Evolutionary conservation across 1,139 yeast species (phyloP).

Genomic region (Candida sp.): DNA sequence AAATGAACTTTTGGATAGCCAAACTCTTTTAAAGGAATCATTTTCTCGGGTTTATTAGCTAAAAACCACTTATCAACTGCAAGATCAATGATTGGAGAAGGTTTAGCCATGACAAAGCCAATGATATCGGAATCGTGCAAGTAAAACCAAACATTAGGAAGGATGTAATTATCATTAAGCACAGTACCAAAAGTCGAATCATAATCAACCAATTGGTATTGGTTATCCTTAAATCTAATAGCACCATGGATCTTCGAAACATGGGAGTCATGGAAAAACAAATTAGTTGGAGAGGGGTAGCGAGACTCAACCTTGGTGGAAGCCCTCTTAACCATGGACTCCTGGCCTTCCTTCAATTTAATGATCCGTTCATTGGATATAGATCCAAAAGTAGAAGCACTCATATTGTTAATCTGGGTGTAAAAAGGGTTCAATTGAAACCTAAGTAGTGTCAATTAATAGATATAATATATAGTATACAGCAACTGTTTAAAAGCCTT

Average conservation of each 20-base stretch:
- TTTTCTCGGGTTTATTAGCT: slow-evolving; percentile 1
- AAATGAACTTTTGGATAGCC: slow-evolving; percentile 21
- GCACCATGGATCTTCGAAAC: slow-evolving; percentile 32
- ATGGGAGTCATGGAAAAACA: slow-evolving; percentile 29
- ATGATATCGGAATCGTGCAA: slow-evolving; percentile 22
- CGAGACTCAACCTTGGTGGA: slow-evolving; percentile 23
- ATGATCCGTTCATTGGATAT: slow-evolving; percentile 15
- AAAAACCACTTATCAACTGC: slow-evolving; percentile 10
- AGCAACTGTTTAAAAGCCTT: too few species aligned
- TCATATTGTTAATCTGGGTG: not conserved
- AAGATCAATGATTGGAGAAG: slow-evolving; percentile 18
- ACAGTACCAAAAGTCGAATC: slow-evolving; percentile 42
- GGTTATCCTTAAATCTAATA: slow-evolving; percentile 8
- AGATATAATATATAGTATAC: too few species aligned
- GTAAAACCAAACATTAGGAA: slow-evolving; percentile 15
- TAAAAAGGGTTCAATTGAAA: too few species aligned
- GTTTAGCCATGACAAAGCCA: slow-evolving; percentile 31
- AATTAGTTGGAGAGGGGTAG: slow-evolving; percentile 21
- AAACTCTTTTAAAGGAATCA: slow-evolving; percentile 21
- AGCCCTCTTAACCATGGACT: slow-evolving; percentile 21
- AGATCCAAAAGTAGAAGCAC: not conserved
- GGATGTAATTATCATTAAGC: slow-evolving; percentile 22
- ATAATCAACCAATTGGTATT: slow-evolving; percentile 24
- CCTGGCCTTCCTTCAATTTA: slow-evolving; percentile 13
- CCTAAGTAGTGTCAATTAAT: too few species aligned